Conservation (phyloP, 2,329 filamentous ascomycete species). For the Talaromyces sp. region DNA sequence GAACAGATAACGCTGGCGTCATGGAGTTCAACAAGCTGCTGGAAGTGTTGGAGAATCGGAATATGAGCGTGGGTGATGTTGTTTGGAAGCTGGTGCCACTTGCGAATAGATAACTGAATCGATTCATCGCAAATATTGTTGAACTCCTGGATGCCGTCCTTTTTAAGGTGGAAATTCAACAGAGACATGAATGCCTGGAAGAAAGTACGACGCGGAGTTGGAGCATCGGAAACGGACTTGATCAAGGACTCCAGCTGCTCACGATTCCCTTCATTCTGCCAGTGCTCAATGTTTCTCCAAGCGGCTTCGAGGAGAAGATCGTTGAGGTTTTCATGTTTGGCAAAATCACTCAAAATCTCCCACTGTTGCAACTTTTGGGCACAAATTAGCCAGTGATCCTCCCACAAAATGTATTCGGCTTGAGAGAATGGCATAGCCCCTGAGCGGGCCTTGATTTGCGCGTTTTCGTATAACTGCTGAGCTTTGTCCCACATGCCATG, state of each 20-base stretch:
- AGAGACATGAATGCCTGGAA: constrained; percentile 98
- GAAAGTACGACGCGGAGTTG: constrained; percentile 87
- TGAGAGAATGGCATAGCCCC: constrained; percentile 95
- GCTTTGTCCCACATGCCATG: constrained; percentile 99
- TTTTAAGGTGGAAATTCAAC: constrained; percentile 87
- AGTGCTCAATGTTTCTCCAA: constrained; percentile 94
- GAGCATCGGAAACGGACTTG: constrained; percentile 95
- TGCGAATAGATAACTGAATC: constrained; percentile 92
- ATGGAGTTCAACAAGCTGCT: constrained; percentile 93
- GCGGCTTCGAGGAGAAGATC: constrained; percentile 92
- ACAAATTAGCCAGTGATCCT: constrained; percentile 97
- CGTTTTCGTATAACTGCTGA: constrained; percentile 91
- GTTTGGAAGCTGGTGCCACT: constrained; percentile 97
- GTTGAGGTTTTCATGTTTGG: constrained; percentile 98
- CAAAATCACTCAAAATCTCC: constrained; percentile 96
- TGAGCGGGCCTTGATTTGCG: constrained; percentile 94
- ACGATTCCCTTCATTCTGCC: constrained; percentile 78
- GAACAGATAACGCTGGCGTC: constrained; percentile 96
- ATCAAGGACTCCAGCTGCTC: constrained; percentile 90
- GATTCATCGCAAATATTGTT: constrained; percentile 90
- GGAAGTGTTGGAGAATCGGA: constrained; percentile 92
- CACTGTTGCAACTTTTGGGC: constrained; percentile 98
- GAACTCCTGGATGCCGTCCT: constrained; percentile 76
- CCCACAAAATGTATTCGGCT: constrained; percentile 98
- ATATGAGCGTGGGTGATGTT: constrained; percentile 93